Evolutionary conservation across 306 rosid species (phyloP).

Genomic region (Lotus japonicus): DNA sequence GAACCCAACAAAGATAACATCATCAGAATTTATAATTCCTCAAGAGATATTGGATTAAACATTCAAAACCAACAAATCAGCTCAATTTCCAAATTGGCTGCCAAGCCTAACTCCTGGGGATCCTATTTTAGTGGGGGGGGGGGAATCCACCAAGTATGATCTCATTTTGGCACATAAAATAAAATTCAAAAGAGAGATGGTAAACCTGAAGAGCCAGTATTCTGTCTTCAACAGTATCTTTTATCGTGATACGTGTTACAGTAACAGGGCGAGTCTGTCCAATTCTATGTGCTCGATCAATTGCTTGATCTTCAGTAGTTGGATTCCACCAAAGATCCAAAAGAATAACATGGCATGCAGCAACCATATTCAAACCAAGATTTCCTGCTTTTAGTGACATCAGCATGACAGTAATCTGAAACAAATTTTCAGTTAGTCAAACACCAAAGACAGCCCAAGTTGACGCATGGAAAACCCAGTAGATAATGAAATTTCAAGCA

Average conservation of each 20-base stretch:
- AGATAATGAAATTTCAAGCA: conserved; percentile 9
- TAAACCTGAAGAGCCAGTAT: conserved; percentile 87
- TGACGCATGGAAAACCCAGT: conserved; percentile 13
- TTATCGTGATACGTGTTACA: conserved; percentile 80
- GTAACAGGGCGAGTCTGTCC: conserved; percentile 99
- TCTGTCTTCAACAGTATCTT: conserved; percentile 92
- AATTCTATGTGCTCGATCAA: conserved; percentile 94
- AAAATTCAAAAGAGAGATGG: not conserved
- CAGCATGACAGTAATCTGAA: conserved; percentile 84
- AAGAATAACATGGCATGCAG: conserved; percentile 93
- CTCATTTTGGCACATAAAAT: not conserved
- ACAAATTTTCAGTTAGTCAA: conserved; percentile 14
- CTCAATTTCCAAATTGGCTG: not conserved
- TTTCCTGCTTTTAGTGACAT: conserved; percentile 99
- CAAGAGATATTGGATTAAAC: not conserved
- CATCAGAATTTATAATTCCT: conserved; percentile 18
- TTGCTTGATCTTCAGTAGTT: conserved; percentile 96
- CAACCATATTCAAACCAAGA: conserved; percentile 96
- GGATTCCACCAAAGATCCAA: conserved; percentile 99
- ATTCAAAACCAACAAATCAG: not conserved
- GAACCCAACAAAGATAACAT: conserved; percentile 9
- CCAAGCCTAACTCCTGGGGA: conserved; percentile 13
- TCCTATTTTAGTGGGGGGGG: not conserved
- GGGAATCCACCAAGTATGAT: not conserved
- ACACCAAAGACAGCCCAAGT: conserved; percentile 20